These are phyloP conservation scores for Lipomyces yamadae DNA, from an alignment of 805 yeast species.

Conservation along the genomic window DNA sequence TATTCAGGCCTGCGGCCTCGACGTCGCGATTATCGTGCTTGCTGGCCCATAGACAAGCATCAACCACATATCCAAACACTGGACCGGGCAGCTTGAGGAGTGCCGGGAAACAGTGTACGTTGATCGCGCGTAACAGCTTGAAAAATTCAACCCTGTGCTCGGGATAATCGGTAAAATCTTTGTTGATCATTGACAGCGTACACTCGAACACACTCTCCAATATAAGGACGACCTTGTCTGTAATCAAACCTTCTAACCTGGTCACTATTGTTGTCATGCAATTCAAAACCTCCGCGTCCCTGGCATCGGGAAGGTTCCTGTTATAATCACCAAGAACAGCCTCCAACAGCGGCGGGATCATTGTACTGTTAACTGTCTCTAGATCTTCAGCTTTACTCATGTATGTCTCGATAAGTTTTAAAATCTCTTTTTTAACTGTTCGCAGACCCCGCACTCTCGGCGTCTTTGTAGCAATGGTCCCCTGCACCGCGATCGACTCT, in stretches of 20 bases:
- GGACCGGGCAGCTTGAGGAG: slow-evolving; percentile 85
- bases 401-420: slow-evolving; percentile 86
- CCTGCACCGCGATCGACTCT: slow-evolving; percentile 75
- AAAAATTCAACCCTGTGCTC: slow-evolving; percentile 97
- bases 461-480: slow-evolving; percentile 88
- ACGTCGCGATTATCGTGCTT: slow-evolving; percentile 97
- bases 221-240: slow-evolving; percentile 85
- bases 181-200: slow-evolving; percentile 92
- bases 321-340: slow-evolving; percentile 90
- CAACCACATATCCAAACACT: slow-evolving; percentile 87
- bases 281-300: slow-evolving; percentile 96
- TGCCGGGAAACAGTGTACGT: slow-evolving; percentile 82
- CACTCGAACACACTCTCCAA: slow-evolving; percentile 91
- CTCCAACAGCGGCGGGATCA: slow-evolving; percentile 79
- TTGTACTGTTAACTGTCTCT: slow-evolving; percentile 80
- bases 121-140: slow-evolving; percentile 83
- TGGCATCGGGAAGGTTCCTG: slow-evolving; percentile 88
- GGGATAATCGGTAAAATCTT: slow-evolving; percentile 94
- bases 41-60: slow-evolving; percentile 97
- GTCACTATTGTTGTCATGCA: slow-evolving; percentile 90
- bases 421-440: slow-evolving; percentile 92
- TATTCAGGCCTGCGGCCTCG: slow-evolving; percentile 85
- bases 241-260: slow-evolving; percentile 84
- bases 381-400: slow-evolving; percentile 82
- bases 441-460: slow-evolving; percentile 94